Conservation (phyloP, 805 yeast genomes). For the Cyberlindnera sargentensis region DNA sequence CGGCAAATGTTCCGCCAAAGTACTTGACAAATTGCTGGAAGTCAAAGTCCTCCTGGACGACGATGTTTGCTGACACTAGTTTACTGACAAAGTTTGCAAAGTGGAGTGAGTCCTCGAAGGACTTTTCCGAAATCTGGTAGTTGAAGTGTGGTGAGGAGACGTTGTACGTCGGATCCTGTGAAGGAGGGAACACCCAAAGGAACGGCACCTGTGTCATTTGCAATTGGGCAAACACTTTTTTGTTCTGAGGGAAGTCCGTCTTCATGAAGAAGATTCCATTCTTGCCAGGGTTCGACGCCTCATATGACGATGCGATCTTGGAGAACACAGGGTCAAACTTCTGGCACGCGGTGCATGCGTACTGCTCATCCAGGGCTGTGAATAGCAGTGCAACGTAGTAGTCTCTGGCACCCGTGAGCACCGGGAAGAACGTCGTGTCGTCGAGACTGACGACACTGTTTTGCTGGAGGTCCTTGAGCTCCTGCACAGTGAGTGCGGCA, state of each 20-base stretch:
- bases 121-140: conserved; percentile 24
- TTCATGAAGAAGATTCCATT: conserved; percentile 38
- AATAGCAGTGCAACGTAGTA: conserved; percentile 45
- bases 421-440: conserved; percentile 31
- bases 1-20: conserved; percentile 36
- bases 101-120: conserved; percentile 33
- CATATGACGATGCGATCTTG: conserved; percentile 37
- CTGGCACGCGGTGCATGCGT: conserved; percentile 42
- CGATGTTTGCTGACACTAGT: conserved; percentile 35
- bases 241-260: conserved; percentile 44
- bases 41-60: conserved; percentile 39
- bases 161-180: conserved; percentile 19
- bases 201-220: conserved; percentile 51
- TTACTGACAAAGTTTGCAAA: conserved; percentile 50
- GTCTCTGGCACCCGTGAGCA: conserved; percentile 43
- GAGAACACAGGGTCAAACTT: conserved; percentile 35
- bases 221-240: conserved; percentile 33
- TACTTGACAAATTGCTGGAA: conserved; percentile 35
- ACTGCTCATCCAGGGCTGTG: conserved; percentile 39
- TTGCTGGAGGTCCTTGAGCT: neutral
- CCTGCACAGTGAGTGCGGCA: conserved; percentile 4
- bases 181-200: conserved; percentile 60
- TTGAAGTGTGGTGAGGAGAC: conserved; percentile 30
- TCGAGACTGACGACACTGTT: conserved; percentile 32
- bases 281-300: conserved; percentile 34